Percentiles rank a stretch among this genome's conserved stretches.
Conservation (phyloP, 768 basidiomycete genomes). For the Lentinula lateritia region DNA sequence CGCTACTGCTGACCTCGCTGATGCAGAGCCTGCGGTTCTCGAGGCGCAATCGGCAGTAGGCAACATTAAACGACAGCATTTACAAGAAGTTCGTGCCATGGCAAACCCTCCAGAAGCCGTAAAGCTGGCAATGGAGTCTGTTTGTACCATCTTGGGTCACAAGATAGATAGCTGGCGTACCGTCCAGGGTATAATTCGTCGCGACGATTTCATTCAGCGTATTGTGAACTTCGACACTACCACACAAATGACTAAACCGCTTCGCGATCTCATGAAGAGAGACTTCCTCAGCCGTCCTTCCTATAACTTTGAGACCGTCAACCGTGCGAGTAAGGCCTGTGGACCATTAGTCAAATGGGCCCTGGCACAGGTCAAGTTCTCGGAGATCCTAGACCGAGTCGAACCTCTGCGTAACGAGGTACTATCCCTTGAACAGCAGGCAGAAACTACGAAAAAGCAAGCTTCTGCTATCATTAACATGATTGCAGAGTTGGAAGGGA, state of each 20-base stretch:
- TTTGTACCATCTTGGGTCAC: conserved; percentile 93
- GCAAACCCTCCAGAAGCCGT: conserved; percentile 97
- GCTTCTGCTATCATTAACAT: conserved; percentile 86
- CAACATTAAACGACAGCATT: conserved; percentile 91
- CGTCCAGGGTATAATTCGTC: conserved; percentile 91
- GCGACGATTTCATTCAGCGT: conserved; percentile 93
- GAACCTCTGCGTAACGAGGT: conserved; percentile 96
- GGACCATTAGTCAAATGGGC: conserved; percentile 99
- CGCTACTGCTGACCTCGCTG: conserved; percentile 93
- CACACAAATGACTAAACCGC: conserved; percentile 79
- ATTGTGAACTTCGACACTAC: conserved; percentile 96
- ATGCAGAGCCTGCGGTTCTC: conserved; percentile 94
- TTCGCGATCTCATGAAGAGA: conserved; percentile 87
- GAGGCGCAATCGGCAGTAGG: conserved; percentile 96
- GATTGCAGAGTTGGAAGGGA: conserved; percentile 87
- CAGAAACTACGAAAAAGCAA: conserved; percentile 92
- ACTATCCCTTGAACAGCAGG: conserved; percentile 85
- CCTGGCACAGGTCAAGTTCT: conserved; percentile 93
- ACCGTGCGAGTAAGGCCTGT: conserved; percentile 93
- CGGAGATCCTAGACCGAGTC: conserved; percentile 94
- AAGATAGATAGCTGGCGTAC: conserved; percentile 96
- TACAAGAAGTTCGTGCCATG: conserved; percentile 97
- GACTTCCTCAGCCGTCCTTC: conserved; percentile 89
- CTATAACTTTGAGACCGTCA: conserved; percentile 89
- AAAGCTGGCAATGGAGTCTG: conserved; percentile 97